These are phyloP conservation scores for Suillus alpinus DNA, from an alignment of 768 basidiomycete genomes.

Conservation along the genomic window DNA sequence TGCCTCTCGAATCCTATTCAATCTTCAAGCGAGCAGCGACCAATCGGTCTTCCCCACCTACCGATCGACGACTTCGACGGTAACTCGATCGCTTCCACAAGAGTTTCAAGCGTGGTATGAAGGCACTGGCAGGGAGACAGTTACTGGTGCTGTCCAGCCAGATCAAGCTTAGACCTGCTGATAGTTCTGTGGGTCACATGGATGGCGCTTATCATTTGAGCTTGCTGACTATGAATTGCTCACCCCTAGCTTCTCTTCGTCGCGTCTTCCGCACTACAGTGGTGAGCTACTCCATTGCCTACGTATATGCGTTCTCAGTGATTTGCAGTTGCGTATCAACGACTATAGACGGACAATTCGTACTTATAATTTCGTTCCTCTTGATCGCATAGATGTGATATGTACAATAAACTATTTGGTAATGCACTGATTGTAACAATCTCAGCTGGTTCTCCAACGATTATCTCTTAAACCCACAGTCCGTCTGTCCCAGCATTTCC, in stretches of 20 bases:
- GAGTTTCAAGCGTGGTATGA: not conserved
- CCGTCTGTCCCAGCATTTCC: not conserved
- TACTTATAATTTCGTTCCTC: too few relatives aligned
- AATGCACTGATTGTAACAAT: too few relatives aligned
- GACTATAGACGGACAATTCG: too few relatives aligned
- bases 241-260: not conserved
- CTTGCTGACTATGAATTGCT: not conserved
- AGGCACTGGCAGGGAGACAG: not conserved
- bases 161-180: not conserved
- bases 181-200: not conserved
- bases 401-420: too few relatives aligned
- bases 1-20: constrained; percentile 4
- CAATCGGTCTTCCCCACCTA: not conserved
- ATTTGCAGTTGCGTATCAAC: too few relatives aligned
- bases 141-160: not conserved
- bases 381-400: too few relatives aligned
- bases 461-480: not conserved
- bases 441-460: not conserved
- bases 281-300: too few relatives aligned
- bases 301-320: too few relatives aligned
- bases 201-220: not conserved
- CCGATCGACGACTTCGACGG: not conserved
- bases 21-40: not conserved
- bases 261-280: not conserved
- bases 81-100: not conserved